A percentile compares a stretch with the other conserved stretches of the same genome.
phyloP scores from a whole-genome alignment of 2,329 filamentous ascomycete genomes.

The Claviceps paspali region DNA sequence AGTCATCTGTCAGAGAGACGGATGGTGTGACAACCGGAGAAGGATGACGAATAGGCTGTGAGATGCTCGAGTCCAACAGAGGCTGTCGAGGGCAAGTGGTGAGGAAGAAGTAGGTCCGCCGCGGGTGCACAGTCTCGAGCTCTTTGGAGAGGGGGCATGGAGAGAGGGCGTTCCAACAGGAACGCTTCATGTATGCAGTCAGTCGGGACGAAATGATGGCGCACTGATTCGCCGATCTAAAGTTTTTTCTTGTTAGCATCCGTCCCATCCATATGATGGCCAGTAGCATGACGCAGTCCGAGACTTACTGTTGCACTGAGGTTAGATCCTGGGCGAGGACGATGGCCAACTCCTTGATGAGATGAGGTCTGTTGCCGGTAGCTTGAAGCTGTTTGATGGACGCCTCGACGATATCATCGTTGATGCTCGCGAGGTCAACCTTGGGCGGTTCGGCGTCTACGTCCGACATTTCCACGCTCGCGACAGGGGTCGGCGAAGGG shows the following conservation, averaged over 20 bases:
- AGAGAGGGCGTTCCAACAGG: constrained; percentile 60
- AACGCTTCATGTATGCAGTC: constrained; percentile 75
- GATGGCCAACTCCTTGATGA: constrained; percentile 83
- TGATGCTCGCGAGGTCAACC: constrained; percentile 62
- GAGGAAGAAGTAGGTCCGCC: constrained; percentile 92
- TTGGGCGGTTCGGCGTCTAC: constrained; percentile 11
- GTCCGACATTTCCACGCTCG: constrained; percentile 15
- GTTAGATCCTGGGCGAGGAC: constrained; percentile 62
- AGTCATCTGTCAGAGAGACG: constrained; percentile 43
- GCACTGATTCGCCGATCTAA: constrained; percentile 84
- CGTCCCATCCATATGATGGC: too few species aligned
- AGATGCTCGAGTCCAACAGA: constrained; percentile 40
- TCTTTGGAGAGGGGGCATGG: constrained; percentile 88
- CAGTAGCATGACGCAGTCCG: background rate
- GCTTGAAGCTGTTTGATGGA: constrained; percentile 79
- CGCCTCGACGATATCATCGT: constrained; percentile 87
- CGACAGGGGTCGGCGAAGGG: constrained; percentile 20
- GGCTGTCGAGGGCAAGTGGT: constrained; percentile 76
- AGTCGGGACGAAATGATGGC: constrained; percentile 91
- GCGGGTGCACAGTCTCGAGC: constrained; percentile 79
- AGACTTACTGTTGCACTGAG: constrained; percentile 78
- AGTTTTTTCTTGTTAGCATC: background rate
- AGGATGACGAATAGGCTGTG: constrained; percentile 9
- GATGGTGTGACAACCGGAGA: constrained; percentile 64
- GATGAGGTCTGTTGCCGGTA: constrained; percentile 80